Evolutionary conservation across 495 filamentous ascomycete genomes (phyloP).

Genomic region (Coniosporium apollinis): DNA sequence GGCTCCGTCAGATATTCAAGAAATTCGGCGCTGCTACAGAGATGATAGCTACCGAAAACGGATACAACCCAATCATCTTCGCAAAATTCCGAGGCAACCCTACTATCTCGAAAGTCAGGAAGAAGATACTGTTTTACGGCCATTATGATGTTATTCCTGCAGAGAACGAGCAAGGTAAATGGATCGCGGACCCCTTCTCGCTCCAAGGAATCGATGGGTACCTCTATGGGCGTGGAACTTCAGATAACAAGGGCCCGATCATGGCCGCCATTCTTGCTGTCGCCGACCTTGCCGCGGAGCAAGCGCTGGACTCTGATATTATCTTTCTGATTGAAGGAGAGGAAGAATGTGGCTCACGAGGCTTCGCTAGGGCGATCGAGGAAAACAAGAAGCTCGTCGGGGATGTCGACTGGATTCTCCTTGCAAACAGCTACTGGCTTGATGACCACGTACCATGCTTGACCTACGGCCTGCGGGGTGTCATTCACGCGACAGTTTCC

Average conservation of each 20-base stretch:
- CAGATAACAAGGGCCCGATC: conserved; percentile 93
- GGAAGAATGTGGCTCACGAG: conserved; percentile 84
- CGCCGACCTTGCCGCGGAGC: conserved; percentile 63
- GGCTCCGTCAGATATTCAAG: conserved; percentile 74
- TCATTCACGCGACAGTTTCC: conserved; percentile 80
- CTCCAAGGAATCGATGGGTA: conserved; percentile 79
- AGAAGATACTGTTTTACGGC: conserved; percentile 89
- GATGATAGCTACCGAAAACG: conserved; percentile 54
- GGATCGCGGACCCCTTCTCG: conserved; percentile 75
- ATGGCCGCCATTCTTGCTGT: conserved; percentile 86
- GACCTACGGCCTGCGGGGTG: conserved; percentile 88
- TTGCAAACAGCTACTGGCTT: conserved; percentile 97
- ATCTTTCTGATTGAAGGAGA: conserved; percentile 93
- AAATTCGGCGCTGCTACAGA: conserved; percentile 77
- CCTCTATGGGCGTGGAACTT: conserved; percentile 88
- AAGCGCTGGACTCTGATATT: conserved; percentile 67
- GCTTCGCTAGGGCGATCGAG: conserved; percentile 66
- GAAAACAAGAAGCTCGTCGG: conserved; percentile 72
- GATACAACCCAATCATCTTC: conserved; percentile 76
- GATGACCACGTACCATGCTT: conserved; percentile 89
- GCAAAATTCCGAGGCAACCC: conserved; percentile 67
- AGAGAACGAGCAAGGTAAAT: conserved; percentile 54
- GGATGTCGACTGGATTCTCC: conserved; percentile 75
- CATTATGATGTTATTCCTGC: conserved; percentile 99
- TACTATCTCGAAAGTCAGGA: conserved; percentile 37